Base-by-base conservation (phyloP, 345 rosid genomes). In the Sonneratia alba region DNA sequence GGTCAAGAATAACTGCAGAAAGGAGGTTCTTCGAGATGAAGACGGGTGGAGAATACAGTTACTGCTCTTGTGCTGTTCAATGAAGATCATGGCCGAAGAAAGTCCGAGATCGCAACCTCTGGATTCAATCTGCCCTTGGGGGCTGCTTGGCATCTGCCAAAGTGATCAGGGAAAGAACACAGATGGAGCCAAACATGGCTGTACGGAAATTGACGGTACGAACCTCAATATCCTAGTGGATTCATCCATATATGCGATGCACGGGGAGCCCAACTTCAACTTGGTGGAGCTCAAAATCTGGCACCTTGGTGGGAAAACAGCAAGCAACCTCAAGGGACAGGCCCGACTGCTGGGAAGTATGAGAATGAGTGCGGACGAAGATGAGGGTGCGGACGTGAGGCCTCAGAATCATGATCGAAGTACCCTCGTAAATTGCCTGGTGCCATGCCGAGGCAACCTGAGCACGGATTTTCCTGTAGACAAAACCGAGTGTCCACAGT, bases 21-120 rank as follows among this genome's bases (percentile, higher is more conserved):
- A 83, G 65, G 70, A 62, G 59, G 56, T 84, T 74, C 84, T 83
- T 47, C 82, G 79, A 15, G 77, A 74, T 70, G 85, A 85, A 21
- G 78, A 80, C 71, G 70, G 53, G 16, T 87, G 98, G 96, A 85
- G 85, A 77, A 22, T 83, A 22, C 87, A 89, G 42, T 73, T 91
- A 27, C 34, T 93, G 74, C 81, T 88, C 24, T 69, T 84, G 42
- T 87, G 96, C 73, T 91, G 78, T 76, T 83, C 91, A 8, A 38
- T 85, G 80, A 93, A 91, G 76, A 81, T 74, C 22, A 67, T 81
- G 71, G 77, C 85, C 4, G 84, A 88, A 75, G 81, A 84, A 4
- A 75, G 43, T 66, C 53, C 79, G 24, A 45, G 76, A 40, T 69
- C 48, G 43, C 81, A 83, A 77, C 66, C 83, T 61, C 70, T 57